These are phyloP conservation scores for Myxozyma vanderwaltii DNA, from an alignment of 805 yeast species.

Conservation along the genomic window DNA sequence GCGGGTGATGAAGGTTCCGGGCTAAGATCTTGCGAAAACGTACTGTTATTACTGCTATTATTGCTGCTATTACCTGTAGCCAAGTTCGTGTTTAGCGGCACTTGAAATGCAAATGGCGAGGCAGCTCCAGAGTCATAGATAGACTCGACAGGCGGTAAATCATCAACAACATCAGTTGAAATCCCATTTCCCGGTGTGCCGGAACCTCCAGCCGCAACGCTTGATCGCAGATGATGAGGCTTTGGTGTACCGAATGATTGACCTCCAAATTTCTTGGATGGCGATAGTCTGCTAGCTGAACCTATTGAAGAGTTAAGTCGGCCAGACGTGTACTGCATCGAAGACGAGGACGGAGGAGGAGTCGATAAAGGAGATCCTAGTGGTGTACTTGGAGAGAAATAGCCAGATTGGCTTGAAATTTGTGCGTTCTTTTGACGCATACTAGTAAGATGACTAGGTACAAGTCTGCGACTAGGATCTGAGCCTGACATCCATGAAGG, in stretches of 20 bases:
- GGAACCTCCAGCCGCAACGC: conserved; percentile 2
- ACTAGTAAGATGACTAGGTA: conserved; percentile 30
- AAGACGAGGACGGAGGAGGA: conserved; percentile 10
- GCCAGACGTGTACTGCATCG: conserved; percentile 6
- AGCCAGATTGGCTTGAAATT: conserved; percentile 1
- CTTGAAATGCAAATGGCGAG: conserved; percentile 30
- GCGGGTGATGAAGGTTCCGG: background rate
- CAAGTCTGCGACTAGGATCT: conserved; percentile 19
- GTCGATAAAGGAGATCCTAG: background rate
- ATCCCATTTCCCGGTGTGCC: background rate
- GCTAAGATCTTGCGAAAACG: background rate
- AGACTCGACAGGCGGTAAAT: conserved; percentile 31
- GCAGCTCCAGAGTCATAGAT: conserved; percentile 31
- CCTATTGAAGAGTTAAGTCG: background rate
- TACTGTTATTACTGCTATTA: background rate
- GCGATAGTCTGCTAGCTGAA: background rate
- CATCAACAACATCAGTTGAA: conserved; percentile 11
- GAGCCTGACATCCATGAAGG: conserved; percentile 21
- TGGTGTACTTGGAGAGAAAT: conserved; percentile 1
- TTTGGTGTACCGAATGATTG: conserved; percentile 38
- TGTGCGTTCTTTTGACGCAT: conserved; percentile 22
- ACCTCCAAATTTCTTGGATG: conserved; percentile 26
- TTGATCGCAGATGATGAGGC: conserved; percentile 23
- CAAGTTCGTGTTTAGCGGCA: conserved; percentile 13
- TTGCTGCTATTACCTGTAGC: background rate